These are phyloP conservation scores for Starmerella apis DNA, from an alignment of 805 yeast species.

Conservation along the genomic window DNA sequence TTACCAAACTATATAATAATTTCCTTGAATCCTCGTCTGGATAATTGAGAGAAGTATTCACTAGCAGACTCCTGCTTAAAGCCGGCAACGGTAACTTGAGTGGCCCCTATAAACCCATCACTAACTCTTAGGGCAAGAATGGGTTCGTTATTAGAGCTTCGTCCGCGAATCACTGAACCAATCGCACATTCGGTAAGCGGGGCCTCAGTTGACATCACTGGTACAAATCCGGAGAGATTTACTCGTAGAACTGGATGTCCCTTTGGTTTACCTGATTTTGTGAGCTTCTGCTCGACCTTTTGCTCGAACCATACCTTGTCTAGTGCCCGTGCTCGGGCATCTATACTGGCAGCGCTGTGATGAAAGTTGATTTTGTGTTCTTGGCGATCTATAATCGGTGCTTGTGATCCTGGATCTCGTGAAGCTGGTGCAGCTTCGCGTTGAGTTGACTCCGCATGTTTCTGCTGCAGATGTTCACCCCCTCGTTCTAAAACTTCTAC, in stretches of 20 bases:
- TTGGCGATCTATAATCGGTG: slow-evolving; percentile 14
- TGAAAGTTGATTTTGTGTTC: slow-evolving; percentile 15
- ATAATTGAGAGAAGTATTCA: slow-evolving; percentile 10
- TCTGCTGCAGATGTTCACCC: neutral
- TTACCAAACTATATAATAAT: neutral
- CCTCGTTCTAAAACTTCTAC: slow-evolving; percentile 35
- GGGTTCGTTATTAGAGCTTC: neutral
- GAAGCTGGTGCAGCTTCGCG: too few species aligned
- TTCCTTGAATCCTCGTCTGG: slow-evolving; percentile 10
- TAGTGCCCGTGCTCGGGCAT: slow-evolving; percentile 25
- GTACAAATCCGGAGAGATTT: slow-evolving; percentile 16
- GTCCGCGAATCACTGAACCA: slow-evolving; percentile 6
- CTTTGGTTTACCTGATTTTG: slow-evolving; percentile 11
- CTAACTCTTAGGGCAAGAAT: slow-evolving; percentile 17
- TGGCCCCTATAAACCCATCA: slow-evolving; percentile 24
- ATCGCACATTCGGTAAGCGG: neutral
- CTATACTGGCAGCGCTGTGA: neutral
- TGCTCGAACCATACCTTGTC: slow-evolving; percentile 23
- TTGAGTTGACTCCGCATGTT: too few species aligned
- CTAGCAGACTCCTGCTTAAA: slow-evolving; percentile 17
- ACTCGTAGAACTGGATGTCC: slow-evolving; percentile 16
- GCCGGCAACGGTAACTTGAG: slow-evolving; percentile 23
- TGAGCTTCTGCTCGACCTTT: slow-evolving; percentile 5
- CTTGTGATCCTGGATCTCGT: slow-evolving; percentile 17
- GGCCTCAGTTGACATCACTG: neutral